Conservation (phyloP, 192 early-diverging fungal genomes). For the Phlyctochytrium planicorne region DNA sequence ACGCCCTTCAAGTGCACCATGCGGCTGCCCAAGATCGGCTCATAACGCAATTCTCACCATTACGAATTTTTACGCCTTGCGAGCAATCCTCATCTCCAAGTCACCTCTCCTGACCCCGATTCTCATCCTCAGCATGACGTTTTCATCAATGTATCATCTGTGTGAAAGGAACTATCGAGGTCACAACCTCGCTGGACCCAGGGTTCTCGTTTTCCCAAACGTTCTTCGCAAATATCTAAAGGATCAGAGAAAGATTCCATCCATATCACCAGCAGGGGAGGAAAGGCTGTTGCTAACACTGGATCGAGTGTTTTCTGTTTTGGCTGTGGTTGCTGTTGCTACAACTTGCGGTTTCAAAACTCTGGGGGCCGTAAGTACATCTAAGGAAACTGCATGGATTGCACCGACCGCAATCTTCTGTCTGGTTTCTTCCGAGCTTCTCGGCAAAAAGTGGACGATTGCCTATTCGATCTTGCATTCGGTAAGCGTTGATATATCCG, state of each 20-base stretch:
- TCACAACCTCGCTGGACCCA: neutral
- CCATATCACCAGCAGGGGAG: neutral
- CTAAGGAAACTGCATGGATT: neutral
- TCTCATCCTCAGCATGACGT: neutral
- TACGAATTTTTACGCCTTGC: neutral
- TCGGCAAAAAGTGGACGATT: neutral
- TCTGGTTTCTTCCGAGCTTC: neutral
- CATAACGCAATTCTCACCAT: neutral
- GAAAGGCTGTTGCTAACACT: neutral
- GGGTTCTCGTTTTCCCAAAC: neutral
- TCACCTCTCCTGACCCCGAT: neutral
- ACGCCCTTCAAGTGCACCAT: too few relatives aligned
- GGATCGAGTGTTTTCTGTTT: neutral
- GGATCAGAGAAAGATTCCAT: neutral
- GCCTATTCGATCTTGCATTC: slow-evolving; percentile 1
- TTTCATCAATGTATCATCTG: neutral
- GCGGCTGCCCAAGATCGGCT: neutral
- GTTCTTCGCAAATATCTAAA: neutral
- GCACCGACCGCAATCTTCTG: neutral
- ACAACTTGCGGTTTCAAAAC: neutral
- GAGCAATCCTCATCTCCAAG: neutral
- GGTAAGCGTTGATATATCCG: too few relatives aligned
- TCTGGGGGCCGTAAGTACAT: neutral
- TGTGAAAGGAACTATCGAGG: neutral
- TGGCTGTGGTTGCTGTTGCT: neutral